These are phyloP conservation scores for Ploettnerulaceae sp. DNA, from an alignment of 2,329 filamentous ascomycete genomes.

Conservation along the genomic window DNA sequence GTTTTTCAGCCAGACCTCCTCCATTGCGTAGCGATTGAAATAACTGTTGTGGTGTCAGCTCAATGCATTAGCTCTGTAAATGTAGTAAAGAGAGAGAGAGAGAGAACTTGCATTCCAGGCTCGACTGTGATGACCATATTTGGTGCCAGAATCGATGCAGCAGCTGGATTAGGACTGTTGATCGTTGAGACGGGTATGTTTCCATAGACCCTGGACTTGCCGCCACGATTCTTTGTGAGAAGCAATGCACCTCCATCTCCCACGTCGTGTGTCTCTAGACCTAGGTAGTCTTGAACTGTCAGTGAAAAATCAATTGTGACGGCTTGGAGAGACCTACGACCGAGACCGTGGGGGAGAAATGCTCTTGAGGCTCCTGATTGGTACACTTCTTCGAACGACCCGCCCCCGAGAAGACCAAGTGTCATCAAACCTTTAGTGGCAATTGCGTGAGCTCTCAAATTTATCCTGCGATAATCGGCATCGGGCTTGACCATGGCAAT, in stretches of 20 bases:
- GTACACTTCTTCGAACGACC: conserved; percentile 49
- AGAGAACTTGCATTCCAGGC: conserved; percentile 58
- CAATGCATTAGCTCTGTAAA: not conserved
- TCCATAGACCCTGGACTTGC: conserved; percentile 8
- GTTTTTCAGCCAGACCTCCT: conserved; percentile 60
- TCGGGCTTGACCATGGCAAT: conserved; percentile 66
- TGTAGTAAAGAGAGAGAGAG: not conserved
- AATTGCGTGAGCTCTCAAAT: conserved; percentile 66
- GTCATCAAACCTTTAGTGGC: conserved; percentile 65
- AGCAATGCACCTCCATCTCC: conserved; percentile 38
- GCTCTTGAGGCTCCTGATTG: conserved; percentile 50
- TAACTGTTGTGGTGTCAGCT: conserved; percentile 47
- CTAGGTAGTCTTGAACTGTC: conserved; percentile 47
- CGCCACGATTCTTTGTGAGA: conserved; percentile 14
- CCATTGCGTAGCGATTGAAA: conserved; percentile 69
- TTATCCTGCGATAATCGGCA: conserved; percentile 65
- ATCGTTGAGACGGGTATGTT: conserved; percentile 18
- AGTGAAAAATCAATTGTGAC: not conserved
- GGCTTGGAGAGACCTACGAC: conserved; percentile 17
- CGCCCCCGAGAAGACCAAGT: conserved; percentile 67
- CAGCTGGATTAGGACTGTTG: conserved; percentile 3
- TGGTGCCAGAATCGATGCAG: conserved; percentile 42
- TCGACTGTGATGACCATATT: conserved; percentile 75
- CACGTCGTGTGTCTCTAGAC: conserved; percentile 61
- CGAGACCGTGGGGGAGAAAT: conserved; percentile 59